Conservation (phyloP, 768 basidiomycete genomes). For the Boletus patriciae region DNA sequence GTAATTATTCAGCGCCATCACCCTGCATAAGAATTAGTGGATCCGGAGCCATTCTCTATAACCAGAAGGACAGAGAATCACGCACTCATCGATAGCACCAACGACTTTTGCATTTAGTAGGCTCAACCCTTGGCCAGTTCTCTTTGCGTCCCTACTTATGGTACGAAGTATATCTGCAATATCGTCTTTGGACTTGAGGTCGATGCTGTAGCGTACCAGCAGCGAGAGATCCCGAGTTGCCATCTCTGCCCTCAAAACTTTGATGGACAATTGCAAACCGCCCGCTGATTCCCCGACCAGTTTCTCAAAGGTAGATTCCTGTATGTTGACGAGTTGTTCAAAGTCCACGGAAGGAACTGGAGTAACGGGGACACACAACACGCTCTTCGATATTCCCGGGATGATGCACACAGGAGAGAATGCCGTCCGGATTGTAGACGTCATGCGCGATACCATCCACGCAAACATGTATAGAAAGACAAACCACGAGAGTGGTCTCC, state of each 20-base stretch:
- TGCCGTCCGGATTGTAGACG: conserved; percentile 43
- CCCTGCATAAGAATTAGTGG: conserved; percentile 41
- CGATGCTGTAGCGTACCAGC: conserved; percentile 61
- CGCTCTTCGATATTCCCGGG: conserved; percentile 53
- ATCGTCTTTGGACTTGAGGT: conserved; percentile 57
- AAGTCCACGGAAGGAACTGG: conserved; percentile 51
- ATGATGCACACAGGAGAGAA: conserved; percentile 61
- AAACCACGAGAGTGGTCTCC: conserved; percentile 54
- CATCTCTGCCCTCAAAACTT: conserved; percentile 77
- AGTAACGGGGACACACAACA: conserved; percentile 39
- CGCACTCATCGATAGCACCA: conserved; percentile 73
- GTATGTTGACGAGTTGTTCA: conserved; percentile 56
- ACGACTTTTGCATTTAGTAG: conserved; percentile 65
- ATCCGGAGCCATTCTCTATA: background rate
- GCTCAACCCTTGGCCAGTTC: conserved; percentile 57
- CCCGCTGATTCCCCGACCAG: conserved; percentile 59
- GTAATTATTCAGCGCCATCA: conserved; percentile 73
- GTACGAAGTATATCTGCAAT: conserved; percentile 51
- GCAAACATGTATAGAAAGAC: conserved; percentile 53
- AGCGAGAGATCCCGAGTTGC: conserved; percentile 67
- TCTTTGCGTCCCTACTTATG: conserved; percentile 64
- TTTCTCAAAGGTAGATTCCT: conserved; percentile 62
- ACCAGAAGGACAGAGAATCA: background rate
- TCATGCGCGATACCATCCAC: conserved; percentile 42
- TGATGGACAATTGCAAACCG: conserved; percentile 57